Evolutionary conservation across 306 rosid genomes (phyloP).

Genomic region (Glycine soja): DNA sequence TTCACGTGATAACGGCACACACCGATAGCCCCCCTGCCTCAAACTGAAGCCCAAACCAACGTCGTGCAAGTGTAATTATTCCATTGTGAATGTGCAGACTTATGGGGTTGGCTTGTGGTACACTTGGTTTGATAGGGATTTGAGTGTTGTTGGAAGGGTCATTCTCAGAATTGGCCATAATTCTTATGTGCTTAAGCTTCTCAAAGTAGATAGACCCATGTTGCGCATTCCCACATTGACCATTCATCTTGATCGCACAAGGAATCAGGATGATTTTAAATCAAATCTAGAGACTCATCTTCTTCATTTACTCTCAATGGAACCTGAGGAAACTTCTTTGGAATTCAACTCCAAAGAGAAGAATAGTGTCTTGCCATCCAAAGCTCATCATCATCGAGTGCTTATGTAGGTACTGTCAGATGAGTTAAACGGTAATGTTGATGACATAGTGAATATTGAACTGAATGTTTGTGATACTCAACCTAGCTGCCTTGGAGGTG

Average conservation of each 20-base stretch:
- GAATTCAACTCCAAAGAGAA: conserved; percentile 77
- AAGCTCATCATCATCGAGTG: conserved; percentile 74
- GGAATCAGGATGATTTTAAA: conserved; percentile 94
- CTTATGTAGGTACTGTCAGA: conserved; percentile 87
- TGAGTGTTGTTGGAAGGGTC: conserved; percentile 79
- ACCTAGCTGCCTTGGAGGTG: no score
- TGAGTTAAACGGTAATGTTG: conserved; percentile 72
- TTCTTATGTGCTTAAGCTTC: conserved; percentile 78
- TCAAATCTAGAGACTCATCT: conserved; percentile 93
- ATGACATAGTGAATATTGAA: conserved; percentile 82
- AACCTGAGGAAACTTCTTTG: conserved; percentile 63
- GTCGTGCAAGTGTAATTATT: conserved; percentile 71
- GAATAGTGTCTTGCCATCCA: conserved; percentile 53
- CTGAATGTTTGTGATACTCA: no score
- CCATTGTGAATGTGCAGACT: conserved; percentile 91
- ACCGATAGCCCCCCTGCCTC: conserved; percentile 95
- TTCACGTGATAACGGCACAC: conserved; percentile 94
- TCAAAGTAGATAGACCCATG: conserved; percentile 83
- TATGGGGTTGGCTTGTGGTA: conserved; percentile 95
- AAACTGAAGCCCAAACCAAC: conserved; percentile 89
- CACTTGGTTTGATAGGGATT: no score
- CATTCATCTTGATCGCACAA: conserved; percentile 97
- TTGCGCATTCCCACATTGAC: conserved; percentile 93
- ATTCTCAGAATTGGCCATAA: conserved; percentile 1
- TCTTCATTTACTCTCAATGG: conserved; percentile 81